These are phyloP conservation scores for Amesomyces nigricolor DNA, from an alignment of 2,329 filamentous ascomycete genomes.

Conservation along the genomic window DNA sequence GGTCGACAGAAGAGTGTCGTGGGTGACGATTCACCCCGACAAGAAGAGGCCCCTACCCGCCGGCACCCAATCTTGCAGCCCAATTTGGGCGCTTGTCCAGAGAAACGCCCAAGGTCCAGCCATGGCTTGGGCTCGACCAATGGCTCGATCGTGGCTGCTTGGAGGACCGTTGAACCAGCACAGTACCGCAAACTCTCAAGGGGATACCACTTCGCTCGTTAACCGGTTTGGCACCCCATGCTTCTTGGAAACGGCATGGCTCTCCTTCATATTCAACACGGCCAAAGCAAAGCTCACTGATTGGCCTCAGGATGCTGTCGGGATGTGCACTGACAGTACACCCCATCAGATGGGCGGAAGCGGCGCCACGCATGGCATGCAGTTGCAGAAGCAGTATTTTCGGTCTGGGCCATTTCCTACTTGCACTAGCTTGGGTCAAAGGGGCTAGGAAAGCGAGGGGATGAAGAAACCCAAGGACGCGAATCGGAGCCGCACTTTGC, in stretches of 20 bases:
- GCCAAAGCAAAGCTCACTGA: background rate
- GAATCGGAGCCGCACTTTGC: too few relatives aligned
- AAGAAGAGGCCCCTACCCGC: background rate
- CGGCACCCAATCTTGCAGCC: slow-evolving; percentile 6
- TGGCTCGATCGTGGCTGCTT: background rate
- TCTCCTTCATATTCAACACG: background rate
- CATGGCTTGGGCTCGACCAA: background rate
- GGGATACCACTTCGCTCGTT: slow-evolving; percentile 21
- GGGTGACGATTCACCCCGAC: background rate
- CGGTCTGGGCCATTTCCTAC: background rate
- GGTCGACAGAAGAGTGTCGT: background rate
- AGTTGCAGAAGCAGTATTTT: background rate
- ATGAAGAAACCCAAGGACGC: too few relatives aligned
- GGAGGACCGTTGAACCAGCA: slow-evolving; percentile 15
- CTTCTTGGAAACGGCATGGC: too few relatives aligned
- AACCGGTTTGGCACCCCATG: background rate
- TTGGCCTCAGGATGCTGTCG: background rate
- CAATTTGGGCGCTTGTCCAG: background rate
- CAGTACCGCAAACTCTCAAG: slow-evolving; percentile 16
- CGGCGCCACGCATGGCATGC: slow-evolving; percentile 2
- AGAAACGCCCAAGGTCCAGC: slow-evolving; percentile 3
- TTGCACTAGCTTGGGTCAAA: too few relatives aligned
- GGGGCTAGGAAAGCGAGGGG: too few relatives aligned
- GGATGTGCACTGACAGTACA: background rate
- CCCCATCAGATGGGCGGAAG: background rate